These are phyloP conservation scores for Pseudogymnoascus sp. DNA, from an alignment of 2,329 filamentous ascomycete genomes.

Conservation along the genomic window DNA sequence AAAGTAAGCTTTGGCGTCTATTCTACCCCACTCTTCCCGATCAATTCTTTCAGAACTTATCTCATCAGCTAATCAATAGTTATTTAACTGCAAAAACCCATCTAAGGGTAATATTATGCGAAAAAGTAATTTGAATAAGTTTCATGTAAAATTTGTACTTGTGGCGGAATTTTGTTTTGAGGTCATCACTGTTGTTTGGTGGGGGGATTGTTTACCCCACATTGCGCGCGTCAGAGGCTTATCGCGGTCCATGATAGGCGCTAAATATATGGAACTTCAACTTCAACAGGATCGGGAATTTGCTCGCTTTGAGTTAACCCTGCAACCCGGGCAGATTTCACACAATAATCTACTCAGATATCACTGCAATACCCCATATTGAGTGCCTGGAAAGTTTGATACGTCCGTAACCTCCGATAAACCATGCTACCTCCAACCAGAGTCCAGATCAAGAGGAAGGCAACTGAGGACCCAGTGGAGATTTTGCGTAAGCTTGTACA, in stretches of 20 bases:
- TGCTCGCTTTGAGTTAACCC: background rate
- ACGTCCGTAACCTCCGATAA: background rate
- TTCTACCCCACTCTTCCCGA: background rate
- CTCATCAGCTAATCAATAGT: no score
- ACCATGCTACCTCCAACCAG: constrained; percentile 23
- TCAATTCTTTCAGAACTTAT: background rate
- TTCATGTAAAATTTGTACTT: background rate
- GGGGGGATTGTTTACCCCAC: background rate
- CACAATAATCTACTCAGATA: background rate
- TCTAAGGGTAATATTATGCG: background rate
- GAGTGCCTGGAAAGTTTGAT: background rate
- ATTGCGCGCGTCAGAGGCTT: constrained; percentile 8
- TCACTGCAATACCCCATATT: background rate
- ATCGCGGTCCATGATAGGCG: constrained; percentile 4
- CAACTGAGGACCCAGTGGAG: constrained; percentile 28
- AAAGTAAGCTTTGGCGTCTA: constrained; percentile 1
- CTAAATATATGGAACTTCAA: constrained; percentile 9
- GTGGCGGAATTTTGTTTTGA: background rate
- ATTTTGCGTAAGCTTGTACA: constrained; percentile 24
- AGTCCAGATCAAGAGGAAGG: constrained; percentile 29
- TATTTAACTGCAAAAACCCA: background rate
- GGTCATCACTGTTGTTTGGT: background rate
- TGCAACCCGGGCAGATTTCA: background rate
- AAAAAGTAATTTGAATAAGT: background rate
- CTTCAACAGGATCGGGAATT: background rate